Percentiles rank a stretch among this genome's conserved stretches.
phyloP scores from a whole-genome alignment of 768 basidiomycete species.

The Russula brevipes region DNA sequence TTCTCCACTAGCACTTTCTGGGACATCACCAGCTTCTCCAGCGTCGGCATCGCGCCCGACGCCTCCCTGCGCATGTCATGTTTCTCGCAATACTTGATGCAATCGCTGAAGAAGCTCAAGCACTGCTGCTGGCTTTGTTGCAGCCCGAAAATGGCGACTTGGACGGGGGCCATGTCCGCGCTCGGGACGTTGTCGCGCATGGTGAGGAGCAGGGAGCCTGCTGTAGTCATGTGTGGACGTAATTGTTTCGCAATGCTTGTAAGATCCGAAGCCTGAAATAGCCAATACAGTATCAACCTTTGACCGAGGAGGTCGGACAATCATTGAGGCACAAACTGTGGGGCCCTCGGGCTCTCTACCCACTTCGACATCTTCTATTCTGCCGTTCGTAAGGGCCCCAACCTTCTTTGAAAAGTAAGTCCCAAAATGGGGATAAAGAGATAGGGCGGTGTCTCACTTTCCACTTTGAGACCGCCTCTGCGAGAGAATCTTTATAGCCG shows the following conservation, averaged over 20 bases:
- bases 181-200: neutral
- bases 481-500: neutral
- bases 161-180: neutral
- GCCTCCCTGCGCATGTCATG: neutral
- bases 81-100: conserved; percentile 1
- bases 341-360: neutral
- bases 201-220: neutral
- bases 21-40: too few species aligned
- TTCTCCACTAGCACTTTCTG: neutral
- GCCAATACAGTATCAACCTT: neutral
- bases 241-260: neutral
- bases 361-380: neutral
- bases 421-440: neutral
- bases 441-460: neutral
- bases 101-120: neutral
- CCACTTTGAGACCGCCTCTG: neutral
- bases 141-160: neutral
- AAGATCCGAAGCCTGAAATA: neutral
- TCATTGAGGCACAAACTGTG: neutral
- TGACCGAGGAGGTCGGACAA: neutral
- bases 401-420: neutral
- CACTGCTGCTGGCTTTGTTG: neutral
- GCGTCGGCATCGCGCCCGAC: neutral
- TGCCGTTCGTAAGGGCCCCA: neutral
- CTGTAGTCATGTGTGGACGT: neutral